Evolutionary conservation across 805 yeast genomes (phyloP), one percentile per base, ranked within the genome.

Genomic region (Komagataella pastoris): DNA sequence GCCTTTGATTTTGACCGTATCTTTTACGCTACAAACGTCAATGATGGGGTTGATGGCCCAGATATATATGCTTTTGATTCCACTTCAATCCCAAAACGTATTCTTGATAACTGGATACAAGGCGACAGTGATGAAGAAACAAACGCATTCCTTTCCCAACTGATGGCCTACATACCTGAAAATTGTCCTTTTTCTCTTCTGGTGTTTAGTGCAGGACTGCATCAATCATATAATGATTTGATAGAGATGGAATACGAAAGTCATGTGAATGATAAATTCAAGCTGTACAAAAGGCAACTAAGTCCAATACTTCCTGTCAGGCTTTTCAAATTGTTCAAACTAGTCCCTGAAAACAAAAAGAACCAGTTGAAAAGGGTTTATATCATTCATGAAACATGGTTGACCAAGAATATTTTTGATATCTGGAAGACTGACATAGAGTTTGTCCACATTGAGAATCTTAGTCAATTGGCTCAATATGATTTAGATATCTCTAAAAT

Each of bases 331-430:
- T 72, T 78, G 48, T 61, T 78, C 47, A 74, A 72, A 55, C 66
- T 77, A 55, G 73, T 91, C 24, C 80, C 91, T 1, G 73, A 76
- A 14, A 72, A 71, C 4, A 66, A 74, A 47, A 76, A 79, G 54
- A 74, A 76, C 50, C 71, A 76, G 52, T 65, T 91, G 47, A 68
- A 69, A 50, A 83, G 80, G 59, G 71, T 88, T 2, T 85, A 83
- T 56, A 76, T 90, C 30, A 95, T 91, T 2, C 97, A 91, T 65
- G 97, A 90, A 57, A 83, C 85, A 48, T 89, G 97, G 93, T 77
- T 90, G 66, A 77, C 88, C 24, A 79, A 88, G 58, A 83, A 95
- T 0, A 75, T 88, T 44, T 77, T 85, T 14, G 89, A 85, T 51
- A 75, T 88, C 2, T 56, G 61, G 60, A 21, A 49, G 50, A 24